Evolutionary conservation across 2,329 filamentous ascomycete genomes (phyloP).

Genomic region (Fusarium sp.): DNA sequence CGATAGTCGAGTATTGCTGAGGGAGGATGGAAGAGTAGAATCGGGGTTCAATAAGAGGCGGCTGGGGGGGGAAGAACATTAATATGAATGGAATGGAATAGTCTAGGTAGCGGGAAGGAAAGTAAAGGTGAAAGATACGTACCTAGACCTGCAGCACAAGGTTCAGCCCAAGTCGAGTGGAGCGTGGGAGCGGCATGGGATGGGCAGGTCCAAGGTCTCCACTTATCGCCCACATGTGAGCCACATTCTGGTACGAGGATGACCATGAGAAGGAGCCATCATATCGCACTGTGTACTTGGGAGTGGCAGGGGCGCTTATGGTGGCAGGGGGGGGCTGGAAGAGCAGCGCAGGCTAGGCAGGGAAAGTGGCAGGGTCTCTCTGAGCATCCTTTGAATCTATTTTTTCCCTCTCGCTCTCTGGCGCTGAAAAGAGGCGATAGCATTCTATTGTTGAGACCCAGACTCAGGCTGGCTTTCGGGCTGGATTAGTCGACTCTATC

Average conservation of each 20-base stretch:
- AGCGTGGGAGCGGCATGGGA: neutral
- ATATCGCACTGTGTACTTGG: constrained; percentile 34
- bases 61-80: constrained; percentile 37
- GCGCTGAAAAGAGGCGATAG: constrained; percentile 29
- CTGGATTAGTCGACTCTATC: neutral
- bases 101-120: neutral
- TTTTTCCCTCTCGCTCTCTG: constrained; percentile 2
- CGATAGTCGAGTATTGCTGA: constrained; percentile 33
- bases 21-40: constrained; percentile 16
- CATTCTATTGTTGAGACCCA: constrained; percentile 5
- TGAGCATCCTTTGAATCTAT: constrained; percentile 9
- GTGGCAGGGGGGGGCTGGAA: constrained; percentile 18
- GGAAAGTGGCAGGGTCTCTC: constrained; percentile 23
- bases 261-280: constrained; percentile 4
- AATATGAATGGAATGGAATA: constrained; percentile 33
- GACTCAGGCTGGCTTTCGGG: constrained; percentile 9
- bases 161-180: constrained; percentile 31
- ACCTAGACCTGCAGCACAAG: constrained; percentile 14
- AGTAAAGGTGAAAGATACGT: neutral
- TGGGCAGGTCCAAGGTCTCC: constrained; percentile 4
- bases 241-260: constrained; percentile 39
- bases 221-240: constrained; percentile 25
- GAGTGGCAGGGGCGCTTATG: constrained; percentile 30
- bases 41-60: constrained; percentile 15
- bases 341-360: constrained; percentile 9